Conservation (phyloP, 106 monocot species). For the Allium cepa region DNA sequence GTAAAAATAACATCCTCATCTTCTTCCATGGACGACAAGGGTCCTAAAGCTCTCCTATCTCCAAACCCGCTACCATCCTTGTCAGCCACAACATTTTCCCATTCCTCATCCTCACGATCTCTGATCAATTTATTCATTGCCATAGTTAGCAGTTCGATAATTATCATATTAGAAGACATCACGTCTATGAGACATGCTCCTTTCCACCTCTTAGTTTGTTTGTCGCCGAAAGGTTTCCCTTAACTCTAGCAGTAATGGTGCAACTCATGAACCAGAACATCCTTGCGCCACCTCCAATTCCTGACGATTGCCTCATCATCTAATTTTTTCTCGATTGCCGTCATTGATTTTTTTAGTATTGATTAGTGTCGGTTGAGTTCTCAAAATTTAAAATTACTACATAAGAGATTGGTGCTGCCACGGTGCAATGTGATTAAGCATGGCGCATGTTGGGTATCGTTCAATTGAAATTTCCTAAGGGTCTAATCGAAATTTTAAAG, state of each 20-base stretch:
- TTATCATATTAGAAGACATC: background rate
- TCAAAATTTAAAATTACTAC: too few species aligned
- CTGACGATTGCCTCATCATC: slow-evolving; percentile 33
- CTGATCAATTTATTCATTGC: background rate
- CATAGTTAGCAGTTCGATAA: slow-evolving; percentile 1
- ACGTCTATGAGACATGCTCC: slow-evolving; percentile 1
- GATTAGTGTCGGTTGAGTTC: too few species aligned
- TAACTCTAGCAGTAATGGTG: slow-evolving; percentile 11
- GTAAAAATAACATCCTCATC: slow-evolving; percentile 38
- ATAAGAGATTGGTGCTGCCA: too few species aligned
- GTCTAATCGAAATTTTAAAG: too few species aligned
- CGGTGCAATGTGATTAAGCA: too few species aligned
- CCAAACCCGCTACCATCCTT: slow-evolving; percentile 3
- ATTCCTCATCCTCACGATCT: slow-evolving; percentile 26
- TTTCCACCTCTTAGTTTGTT: background rate
- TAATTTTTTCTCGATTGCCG: too few species aligned
- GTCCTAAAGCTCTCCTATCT: slow-evolving; percentile 22
- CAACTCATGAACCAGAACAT: slow-evolving; percentile 21
- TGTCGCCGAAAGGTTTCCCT: background rate
- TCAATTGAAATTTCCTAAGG: too few species aligned
- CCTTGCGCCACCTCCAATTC: slow-evolving; percentile 24
- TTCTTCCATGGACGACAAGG: slow-evolving; percentile 32
- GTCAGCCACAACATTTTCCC: slow-evolving; percentile 21
- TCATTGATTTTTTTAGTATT: too few species aligned
- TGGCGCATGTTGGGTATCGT: too few species aligned